Conservation (phyloP, 164 flowering plant species). For the Malania oleifera region DNA sequence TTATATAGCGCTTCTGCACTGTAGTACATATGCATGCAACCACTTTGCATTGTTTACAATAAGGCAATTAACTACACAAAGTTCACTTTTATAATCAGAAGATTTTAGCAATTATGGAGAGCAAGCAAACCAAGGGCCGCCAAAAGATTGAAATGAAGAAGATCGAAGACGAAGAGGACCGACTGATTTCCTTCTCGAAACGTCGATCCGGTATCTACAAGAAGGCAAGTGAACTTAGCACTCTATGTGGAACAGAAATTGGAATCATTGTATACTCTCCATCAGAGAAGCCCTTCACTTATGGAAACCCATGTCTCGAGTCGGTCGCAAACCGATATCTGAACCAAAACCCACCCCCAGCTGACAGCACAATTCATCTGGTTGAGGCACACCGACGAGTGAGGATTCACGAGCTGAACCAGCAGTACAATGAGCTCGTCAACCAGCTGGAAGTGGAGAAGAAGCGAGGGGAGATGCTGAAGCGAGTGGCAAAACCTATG, state of each 20-base stretch:
- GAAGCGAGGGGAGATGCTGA: background rate
- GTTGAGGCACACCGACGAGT: background rate
- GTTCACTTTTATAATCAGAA: too few relatives aligned
- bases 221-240: constrained; percentile 8
- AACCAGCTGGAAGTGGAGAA: background rate
- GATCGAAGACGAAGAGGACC: constrained; percentile 5
- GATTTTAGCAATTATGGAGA: background rate
- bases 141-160: constrained; percentile 3
- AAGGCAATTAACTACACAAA: too few relatives aligned
- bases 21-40: too few relatives aligned
- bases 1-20: too few relatives aligned
- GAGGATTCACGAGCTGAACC: background rate
- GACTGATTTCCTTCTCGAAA: constrained; percentile 10
- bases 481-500: background rate
- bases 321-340: background rate
- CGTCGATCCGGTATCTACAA: constrained; percentile 5
- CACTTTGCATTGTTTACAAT: too few relatives aligned
- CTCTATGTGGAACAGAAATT: constrained; percentile 1
- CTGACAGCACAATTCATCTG: background rate
- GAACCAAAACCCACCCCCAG: background rate
- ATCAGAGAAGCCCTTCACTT: background rate
- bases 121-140: constrained; percentile 1
- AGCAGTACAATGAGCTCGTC: background rate
- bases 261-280: background rate
- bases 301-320: background rate